Base-by-base conservation (phyloP, 225 moss, liverwort and hornwort species). In the Anthoceros angustus region DNA sequence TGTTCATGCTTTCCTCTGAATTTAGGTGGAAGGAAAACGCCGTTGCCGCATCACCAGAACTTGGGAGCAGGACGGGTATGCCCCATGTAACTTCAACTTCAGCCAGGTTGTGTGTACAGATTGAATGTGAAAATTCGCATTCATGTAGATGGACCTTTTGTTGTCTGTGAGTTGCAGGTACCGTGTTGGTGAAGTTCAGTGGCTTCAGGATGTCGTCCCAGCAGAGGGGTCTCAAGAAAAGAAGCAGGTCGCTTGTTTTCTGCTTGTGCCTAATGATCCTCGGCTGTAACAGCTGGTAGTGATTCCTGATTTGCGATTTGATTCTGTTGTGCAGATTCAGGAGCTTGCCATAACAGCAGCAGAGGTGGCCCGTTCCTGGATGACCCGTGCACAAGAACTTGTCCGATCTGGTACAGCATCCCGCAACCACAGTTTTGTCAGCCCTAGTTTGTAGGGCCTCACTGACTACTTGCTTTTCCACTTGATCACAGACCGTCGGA, bases 21-120 rank as follows among this genome's bases (percentile, higher is more conserved):
- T 64, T 25, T 74, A 89, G 89, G 77, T 94, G 70, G 79, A 86
- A 73, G 87, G 93, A 16, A 87, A 76, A 70, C 84, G 90, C 71
- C 87, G 93, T 40, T 94, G 79, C 74, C 80, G 78, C 50, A 86
- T 90, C 69, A 73, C 55, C 38, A 80, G 74, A 71, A 75, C 81
- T 60, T 94, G 87, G 93, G 90, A 94, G 66, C 93, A 90, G 80
- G 93, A 94, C 66, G 90, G 93, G 93, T 94, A 67, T 68, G 80
- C 62, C 8, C 9, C 14, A 25, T 60, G n/a, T 3, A 39, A 43
- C 25, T 42, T 67, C 42, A 12, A 7, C 8, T 23, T 25, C 14
- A 55, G 6, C 42, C 10, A 45, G 41, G 25, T 11, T n/a, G 32
- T 41, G 12, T 15, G 12, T 26, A 32, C 38, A 25, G 12, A 45